These are phyloP conservation scores for Sclerotinia spermophila DNA, from an alignment of 2,329 filamentous ascomycete species.

Conservation along the genomic window DNA sequence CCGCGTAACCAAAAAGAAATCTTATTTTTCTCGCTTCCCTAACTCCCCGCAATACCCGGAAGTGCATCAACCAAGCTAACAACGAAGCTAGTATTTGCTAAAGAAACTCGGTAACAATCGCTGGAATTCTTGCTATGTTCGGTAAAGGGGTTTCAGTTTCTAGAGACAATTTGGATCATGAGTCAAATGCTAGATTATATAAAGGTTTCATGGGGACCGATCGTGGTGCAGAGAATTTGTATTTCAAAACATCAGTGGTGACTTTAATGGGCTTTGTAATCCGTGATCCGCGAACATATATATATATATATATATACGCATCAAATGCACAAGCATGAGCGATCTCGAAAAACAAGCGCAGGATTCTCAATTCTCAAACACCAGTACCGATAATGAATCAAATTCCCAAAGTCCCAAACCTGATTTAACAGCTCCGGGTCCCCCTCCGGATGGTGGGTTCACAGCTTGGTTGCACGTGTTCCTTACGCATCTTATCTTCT, in stretches of 20 bases:
- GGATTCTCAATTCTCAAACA: not conserved
- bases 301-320: too few relatives aligned
- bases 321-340: too few relatives aligned
- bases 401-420: too few relatives aligned
- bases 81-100: not conserved
- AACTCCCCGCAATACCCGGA: conserved; percentile 12
- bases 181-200: not conserved
- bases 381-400: not conserved
- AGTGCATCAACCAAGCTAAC: not conserved
- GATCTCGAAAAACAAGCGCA: not conserved
- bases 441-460: not conserved
- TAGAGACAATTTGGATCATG: fast-evolving
- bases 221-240: not conserved
- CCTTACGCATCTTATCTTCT: not conserved
- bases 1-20: too few relatives aligned
- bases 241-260: not conserved
- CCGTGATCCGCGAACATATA: not conserved
- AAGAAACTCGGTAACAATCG: not conserved
- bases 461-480: not conserved
- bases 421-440: not conserved
- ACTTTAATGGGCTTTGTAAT: not conserved
- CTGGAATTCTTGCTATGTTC: not conserved
- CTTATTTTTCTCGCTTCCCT: not conserved
- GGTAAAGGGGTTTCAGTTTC: not conserved
- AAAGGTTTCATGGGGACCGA: not conserved